phyloP scores from a whole-genome alignment of 2,329 filamentous ascomycete species.

The Calonectria pteridis region DNA sequence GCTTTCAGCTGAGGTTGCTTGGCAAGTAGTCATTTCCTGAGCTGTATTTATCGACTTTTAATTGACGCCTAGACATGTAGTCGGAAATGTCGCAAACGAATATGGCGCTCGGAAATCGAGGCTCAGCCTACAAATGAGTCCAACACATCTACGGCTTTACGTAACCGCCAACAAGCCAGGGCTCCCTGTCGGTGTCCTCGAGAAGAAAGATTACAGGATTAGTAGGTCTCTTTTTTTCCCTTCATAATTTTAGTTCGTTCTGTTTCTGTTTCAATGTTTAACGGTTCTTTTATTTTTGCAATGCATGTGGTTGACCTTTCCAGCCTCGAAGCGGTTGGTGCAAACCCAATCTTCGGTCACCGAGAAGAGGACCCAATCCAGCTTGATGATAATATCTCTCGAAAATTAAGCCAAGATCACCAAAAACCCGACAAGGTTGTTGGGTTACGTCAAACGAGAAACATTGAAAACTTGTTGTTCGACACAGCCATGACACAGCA shows the following conservation, averaged over 20 bases:
- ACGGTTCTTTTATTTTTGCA: background rate
- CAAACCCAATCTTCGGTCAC: background rate
- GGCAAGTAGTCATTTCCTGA: background rate
- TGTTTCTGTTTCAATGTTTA: background rate
- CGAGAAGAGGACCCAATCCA: background rate
- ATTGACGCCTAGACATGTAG: background rate
- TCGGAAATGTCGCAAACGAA: background rate
- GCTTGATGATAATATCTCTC: background rate
- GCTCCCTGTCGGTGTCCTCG: background rate
- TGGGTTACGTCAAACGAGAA: background rate
- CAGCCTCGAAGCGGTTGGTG: background rate
- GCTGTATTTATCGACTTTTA: too few relatives aligned
- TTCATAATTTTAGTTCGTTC: background rate
- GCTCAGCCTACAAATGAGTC: background rate
- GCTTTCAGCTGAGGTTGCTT: background rate
- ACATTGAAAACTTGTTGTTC: background rate
- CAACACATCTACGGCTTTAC: background rate
- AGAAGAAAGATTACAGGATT: background rate
- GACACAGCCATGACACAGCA: background rate
- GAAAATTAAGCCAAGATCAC: background rate
- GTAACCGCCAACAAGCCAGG: background rate
- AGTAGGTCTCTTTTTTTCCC: background rate
- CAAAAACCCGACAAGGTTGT: background rate
- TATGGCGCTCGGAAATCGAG: background rate
- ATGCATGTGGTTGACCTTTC: background rate